Conservation (phyloP, 2,329 filamentous ascomycete species). For the Phialophora chinensis region DNA sequence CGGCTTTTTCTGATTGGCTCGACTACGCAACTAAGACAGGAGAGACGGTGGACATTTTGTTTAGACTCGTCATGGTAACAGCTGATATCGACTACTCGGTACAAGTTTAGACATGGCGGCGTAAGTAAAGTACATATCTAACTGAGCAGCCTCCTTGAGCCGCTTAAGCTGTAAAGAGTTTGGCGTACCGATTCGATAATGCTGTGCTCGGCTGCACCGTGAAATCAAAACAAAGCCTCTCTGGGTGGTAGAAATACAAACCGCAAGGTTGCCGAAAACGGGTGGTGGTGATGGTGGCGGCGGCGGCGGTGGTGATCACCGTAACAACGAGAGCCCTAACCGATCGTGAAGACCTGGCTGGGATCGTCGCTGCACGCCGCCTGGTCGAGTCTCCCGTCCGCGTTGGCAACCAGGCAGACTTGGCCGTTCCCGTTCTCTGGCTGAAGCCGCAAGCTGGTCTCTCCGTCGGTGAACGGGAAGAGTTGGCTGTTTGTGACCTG, state of each 20-base stretch:
- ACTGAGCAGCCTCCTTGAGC: too few relatives aligned
- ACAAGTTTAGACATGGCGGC: too few relatives aligned
- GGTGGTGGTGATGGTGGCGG: too few relatives aligned
- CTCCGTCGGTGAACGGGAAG: slow-evolving; percentile 20
- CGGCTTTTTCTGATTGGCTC: not conserved
- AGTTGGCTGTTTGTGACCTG: slow-evolving; percentile 27
- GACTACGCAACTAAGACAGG: not conserved
- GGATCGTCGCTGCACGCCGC: slow-evolving; percentile 24
- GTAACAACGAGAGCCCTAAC: not conserved
- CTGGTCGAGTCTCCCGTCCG: slow-evolving; percentile 26
- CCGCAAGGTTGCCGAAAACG: too few relatives aligned
- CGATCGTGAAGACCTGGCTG: slow-evolving; percentile 26
- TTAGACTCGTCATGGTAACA: too few relatives aligned
- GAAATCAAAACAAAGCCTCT: not conserved
- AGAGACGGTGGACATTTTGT: too few relatives aligned
- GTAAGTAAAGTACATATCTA: too few relatives aligned
- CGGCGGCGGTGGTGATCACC: not conserved
- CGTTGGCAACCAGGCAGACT: slow-evolving; percentile 21
- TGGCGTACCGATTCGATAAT: too few relatives aligned
- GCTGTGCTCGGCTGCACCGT: too few relatives aligned
- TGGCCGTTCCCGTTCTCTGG: slow-evolving; percentile 24
- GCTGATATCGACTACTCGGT: too few relatives aligned
- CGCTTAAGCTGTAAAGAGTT: too few relatives aligned
- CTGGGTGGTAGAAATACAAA: not conserved
- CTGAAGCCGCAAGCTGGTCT: slow-evolving; percentile 25